Evolutionary conservation across 75 land plant species (phyloP), one percentile per base, ranked within the genome.

Genomic region (Cunninghamia lanceolata): DNA sequence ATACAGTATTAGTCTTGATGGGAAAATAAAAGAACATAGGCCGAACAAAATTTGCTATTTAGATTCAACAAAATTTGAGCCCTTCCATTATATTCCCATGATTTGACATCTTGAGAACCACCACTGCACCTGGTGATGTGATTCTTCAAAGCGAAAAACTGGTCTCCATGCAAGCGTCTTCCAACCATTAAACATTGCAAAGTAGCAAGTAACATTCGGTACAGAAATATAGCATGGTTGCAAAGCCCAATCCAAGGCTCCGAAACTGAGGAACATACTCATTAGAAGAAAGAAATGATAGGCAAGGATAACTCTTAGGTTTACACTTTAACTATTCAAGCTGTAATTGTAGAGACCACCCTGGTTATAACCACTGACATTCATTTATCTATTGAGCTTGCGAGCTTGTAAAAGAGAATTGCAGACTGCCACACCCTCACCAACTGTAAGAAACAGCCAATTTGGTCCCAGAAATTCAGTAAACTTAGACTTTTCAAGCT

Each of bases 371-470:
- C 45, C 25, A 21, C 21, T 42, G 82, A 0, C 16, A 40, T 80
- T 43, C 28, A 34, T 42, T 21, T 14, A 43, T 15, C 36, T 30
- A 43, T 80, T 80, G 10, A 89, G 83, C 70, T 92, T 92, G 81
- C 50, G 87, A 0, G 89, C 75, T 30, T 94, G 91, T 59, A 94
- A 89, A 88, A 90, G 83, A 84, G 79, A 94, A 28, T 88, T 91
- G 88, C 95, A 94, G 21, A 94, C 90, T 28, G 85, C 84, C 35
- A 94, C 95, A 38, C 92, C 99, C 68, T 96, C 95, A 16, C 85
- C 98, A 10, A 96, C 95, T 10, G 95, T 94, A 13, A 97, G 79
- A 84, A 93, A 94, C 46, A 97, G 86, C 99, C 98, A 96, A 46
- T 96, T 93, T 38, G 89, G 89, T 1, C 98, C 99, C 17, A 97